A percentile compares a stretch with the other conserved stretches of the same genome.
These are phyloP conservation scores for Xanthoconium stramineum DNA, from an alignment of 768 basidiomycete species.

Conservation along the genomic window DNA sequence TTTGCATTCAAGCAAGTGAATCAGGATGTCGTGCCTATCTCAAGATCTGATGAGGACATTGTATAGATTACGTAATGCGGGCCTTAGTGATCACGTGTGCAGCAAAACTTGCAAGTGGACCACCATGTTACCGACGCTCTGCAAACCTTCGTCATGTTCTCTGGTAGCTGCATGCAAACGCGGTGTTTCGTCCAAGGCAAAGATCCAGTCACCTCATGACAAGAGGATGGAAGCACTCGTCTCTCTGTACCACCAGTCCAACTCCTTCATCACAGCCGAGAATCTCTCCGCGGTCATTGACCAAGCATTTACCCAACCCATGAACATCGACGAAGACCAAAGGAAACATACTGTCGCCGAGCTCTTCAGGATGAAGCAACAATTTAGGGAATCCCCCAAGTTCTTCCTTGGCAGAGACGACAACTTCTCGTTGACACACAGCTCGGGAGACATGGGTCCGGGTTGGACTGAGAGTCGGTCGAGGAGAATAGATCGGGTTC, in stretches of 20 bases:
- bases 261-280: conserved; percentile 66
- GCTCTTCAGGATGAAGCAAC: conserved; percentile 12
- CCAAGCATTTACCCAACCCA: conserved; percentile 47
- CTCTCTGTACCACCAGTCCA: conserved; percentile 74
- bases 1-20: background rate
- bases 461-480: conserved; percentile 29
- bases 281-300: conserved; percentile 66
- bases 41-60: background rate
- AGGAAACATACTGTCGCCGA: conserved; percentile 15
- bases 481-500: conserved; percentile 24
- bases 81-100: background rate
- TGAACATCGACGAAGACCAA: conserved; percentile 16
- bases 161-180: conserved; percentile 14
- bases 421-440: background rate
- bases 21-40: background rate
- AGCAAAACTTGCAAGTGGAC: background rate
- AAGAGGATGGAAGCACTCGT: conserved; percentile 66
- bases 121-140: conserved; percentile 14
- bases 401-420: conserved; percentile 31
- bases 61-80: conserved; percentile 17
- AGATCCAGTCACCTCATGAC: conserved; percentile 18
- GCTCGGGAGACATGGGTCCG: conserved; percentile 28
- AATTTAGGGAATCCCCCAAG: conserved; percentile 14
- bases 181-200: conserved; percentile 19
- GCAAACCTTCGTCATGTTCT: conserved; percentile 3